phyloP scores from a whole-genome alignment of 2,329 filamentous ascomycete species.

The Atkinsonella texensis region DNA sequence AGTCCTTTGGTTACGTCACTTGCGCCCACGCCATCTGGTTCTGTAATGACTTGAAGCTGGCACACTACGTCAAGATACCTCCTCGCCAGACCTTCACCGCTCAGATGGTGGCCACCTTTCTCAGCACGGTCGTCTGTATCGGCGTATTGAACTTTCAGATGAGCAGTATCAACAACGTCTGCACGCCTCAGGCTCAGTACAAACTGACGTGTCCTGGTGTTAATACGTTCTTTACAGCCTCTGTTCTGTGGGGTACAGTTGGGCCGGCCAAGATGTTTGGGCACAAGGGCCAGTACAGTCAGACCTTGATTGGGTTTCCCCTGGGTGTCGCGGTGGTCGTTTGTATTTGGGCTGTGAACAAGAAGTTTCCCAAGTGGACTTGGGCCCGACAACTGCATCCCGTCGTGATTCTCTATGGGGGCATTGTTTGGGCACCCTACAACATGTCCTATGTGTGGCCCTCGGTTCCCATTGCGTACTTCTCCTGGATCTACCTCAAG shows the following conservation, averaged over 20 bases:
- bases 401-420: slow-evolving; percentile 35
- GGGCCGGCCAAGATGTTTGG: slow-evolving; percentile 40
- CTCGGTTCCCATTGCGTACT: slow-evolving; percentile 37
- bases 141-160: slow-evolving; percentile 39
- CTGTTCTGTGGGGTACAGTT: slow-evolving; percentile 43
- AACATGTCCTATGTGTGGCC: slow-evolving; percentile 41
- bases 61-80: slow-evolving; percentile 48
- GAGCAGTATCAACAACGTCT: slow-evolving; percentile 35
- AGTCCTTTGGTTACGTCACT: slow-evolving; percentile 37
- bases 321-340: slow-evolving; percentile 34
- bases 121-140: slow-evolving; percentile 38
- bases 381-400: slow-evolving; percentile 34
- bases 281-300: slow-evolving; percentile 32
- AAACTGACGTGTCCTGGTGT: slow-evolving; percentile 39
- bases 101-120: slow-evolving; percentile 45
- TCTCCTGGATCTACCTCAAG: slow-evolving; percentile 41
- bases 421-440: slow-evolving; percentile 34
- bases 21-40: slow-evolving; percentile 40
- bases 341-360: slow-evolving; percentile 26
- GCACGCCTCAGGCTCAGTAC: slow-evolving; percentile 33
- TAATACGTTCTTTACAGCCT: slow-evolving; percentile 45
- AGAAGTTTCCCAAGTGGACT: slow-evolving; percentile 27
- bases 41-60: slow-evolving; percentile 35
- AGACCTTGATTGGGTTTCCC: slow-evolving; percentile 37
- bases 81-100: slow-evolving; percentile 46